Base-by-base conservation (phyloP, 2,329 filamentous ascomycete genomes). In the Penicillium fuscoglaucum region DNA sequence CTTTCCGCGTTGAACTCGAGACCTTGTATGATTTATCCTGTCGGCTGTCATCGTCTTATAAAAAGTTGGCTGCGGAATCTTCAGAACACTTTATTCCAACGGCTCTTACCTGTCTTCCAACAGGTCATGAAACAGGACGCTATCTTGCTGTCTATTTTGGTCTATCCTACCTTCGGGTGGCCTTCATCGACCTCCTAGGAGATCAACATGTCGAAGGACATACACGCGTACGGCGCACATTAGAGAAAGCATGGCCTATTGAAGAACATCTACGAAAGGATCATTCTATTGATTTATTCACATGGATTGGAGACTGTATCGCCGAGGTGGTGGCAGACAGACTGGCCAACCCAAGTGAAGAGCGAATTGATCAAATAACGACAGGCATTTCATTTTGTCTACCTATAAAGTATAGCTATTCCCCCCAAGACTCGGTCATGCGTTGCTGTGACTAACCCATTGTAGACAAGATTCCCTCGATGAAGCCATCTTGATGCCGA, bases 231-330 rank as follows among this genome's bases (percentile, higher is more conserved):
- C 79, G 79, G 37, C 80, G 87, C 47, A 82, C 84, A 6, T 75
- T 90, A 55, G 90, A 92, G 71, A 87, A 82, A 63, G 84, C 84
- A 54, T 92, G 89, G 89, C 84, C 88, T 8, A 93, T 93, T 66
- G 83, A 83, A 48, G 85, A 91, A 43, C 84, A 88, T 55, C 75
- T 92, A 61, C 91, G 91, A 70, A 85, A 84, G 64, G 84, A 90
- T 65, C 85, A 90, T 58, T 83, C 87, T 2, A 83, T 88, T 55
- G 84, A 85, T 28, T 78, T 93, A 1, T 93, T 93, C 70, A 76
- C 80, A 17, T 93, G 90, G 89, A 90, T 93, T 63, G 90, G 89
- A 37, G 79, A 82, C 64, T 88, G 87, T 66, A 90, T 93, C 62
- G 88, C 87, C 12, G 80, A 87, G 55, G 88, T 92, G 2, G 85